Base-by-base conservation (phyloP, 768 basidiomycete genomes). In the Termitomyces sp. region DNA sequence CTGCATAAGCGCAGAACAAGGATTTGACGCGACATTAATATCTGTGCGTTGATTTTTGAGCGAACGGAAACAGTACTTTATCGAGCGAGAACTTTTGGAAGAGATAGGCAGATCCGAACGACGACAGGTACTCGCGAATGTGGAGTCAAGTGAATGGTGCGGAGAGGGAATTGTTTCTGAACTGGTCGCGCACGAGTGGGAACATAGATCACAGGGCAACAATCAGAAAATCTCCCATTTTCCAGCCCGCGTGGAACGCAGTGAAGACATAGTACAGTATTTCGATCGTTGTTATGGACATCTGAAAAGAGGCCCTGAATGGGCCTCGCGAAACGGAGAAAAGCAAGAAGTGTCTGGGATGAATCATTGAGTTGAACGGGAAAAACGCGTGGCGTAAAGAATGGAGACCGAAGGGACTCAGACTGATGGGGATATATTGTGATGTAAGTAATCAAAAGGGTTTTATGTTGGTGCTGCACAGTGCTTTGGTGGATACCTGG, bases 381-480 rank as follows among this genome's bases (percentile, higher is more conserved):
- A 31, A 28, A 42, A 31, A 28, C 35, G 26, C 41, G 44, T 57
- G 55, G 49, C 50, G 58, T 30, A 48, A 14, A 43, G n/a, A 33
- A 26, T 38, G 23, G 33, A 21, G 11, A 37, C 9, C 2, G 31
- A 6, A 38, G 37, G 37, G 12, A 37, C 14, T 37, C 15, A 12
- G 31, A 23, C 40, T 7, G 54, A 58, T 55, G 52, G 55, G 45
- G 30, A 53, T 62, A 54, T 50, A 56, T 59, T 50, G 38, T 51
- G 59, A 52, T 53, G 8, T 7, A 28, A n/a, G 26, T 14, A 2
- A 12, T 17, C 6, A 11, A 40, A 17, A 37, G 3, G 15, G 3
- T 26, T 38, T 37, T 38, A 15, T 38, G 21, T 9, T 26, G 23
- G 3, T 1, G 10, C 19, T 19, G 5, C 14, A n/a, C 28, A 46